Percentiles rank a stretch among this genome's conserved stretches.
phyloP scores from a whole-genome alignment of 495 filamentous ascomycete genomes.

The Hypoxylon trugodes region DNA sequence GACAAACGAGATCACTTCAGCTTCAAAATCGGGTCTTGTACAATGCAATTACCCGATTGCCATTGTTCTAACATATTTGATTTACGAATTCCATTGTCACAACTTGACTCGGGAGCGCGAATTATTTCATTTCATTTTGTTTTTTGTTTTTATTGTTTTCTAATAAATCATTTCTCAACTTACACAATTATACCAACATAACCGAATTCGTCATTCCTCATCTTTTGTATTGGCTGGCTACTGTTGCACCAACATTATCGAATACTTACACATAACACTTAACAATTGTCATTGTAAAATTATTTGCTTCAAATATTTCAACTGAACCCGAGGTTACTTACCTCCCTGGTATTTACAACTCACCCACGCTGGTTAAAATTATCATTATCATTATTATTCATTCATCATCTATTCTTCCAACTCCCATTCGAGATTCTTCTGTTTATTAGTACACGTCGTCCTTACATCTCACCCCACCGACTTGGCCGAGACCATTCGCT shows the following conservation, averaged over 20 bases:
- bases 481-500: constrained; percentile 27
- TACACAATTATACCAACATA: not conserved
- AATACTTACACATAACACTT: too few relatives aligned
- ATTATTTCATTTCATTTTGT: too few relatives aligned
- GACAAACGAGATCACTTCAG: constrained; percentile 25
- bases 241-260: constrained; percentile 1
- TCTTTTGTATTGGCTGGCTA: not conserved
- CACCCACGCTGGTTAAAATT: too few relatives aligned
- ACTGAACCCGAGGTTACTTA: too few relatives aligned
- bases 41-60: not conserved
- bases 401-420: too few relatives aligned
- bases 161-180: constrained; percentile 18
- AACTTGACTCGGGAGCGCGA: constrained; percentile 5
- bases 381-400: constrained; percentile 4
- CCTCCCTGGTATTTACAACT: too few relatives aligned
- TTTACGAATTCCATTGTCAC: constrained; percentile 12
- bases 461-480: constrained; percentile 16
- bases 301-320: too few relatives aligned
- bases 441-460: constrained; percentile 22
- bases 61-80: constrained; percentile 20
- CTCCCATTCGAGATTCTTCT: too few relatives aligned
- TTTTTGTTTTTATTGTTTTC: too few relatives aligned
- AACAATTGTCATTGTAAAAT: too few relatives aligned
- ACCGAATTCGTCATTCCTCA: not conserved
- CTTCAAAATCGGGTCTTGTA: constrained; percentile 14